Base-by-base conservation (phyloP, 139 green algal species). In the Chlorella sp. region DNA sequence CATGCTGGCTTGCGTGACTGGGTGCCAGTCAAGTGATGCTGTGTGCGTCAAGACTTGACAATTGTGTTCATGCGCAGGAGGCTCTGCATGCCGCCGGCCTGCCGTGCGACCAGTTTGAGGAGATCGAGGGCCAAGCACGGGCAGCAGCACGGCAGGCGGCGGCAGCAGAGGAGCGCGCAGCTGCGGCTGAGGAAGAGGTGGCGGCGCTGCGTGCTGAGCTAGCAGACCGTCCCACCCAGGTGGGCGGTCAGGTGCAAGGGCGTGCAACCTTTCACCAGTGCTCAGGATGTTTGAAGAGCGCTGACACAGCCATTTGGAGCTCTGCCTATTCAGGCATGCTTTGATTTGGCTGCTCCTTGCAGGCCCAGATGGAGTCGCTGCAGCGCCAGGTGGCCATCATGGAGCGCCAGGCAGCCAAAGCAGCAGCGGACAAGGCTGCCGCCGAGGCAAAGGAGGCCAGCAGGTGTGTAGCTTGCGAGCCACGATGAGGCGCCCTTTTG, bases 341-440 rank as follows among this genome's bases (percentile, higher is more conserved):
- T n/a, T n/a, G n/a, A n/a, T n/a, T n/a, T n/a, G n/a, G n/a, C n/a
- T n/a, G n/a, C n/a, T n/a, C n/a, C n/a, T 15, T 30, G 39, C 71
- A 63, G 51, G 81, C 69, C 7, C 79, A 93, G 74, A 32, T 87
- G 21, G 55, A 73, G 23, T 85, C 67, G 23, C 86, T 94, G 20
- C 82, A 89, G 85, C 88, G 92, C 18, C 92, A 96, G 86, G 78
- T 94, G 38, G 87, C 93, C n/a, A 89, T 94, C 44, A 88, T 96
- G 78, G 88, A 95, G 86, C 87, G 89, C n/a, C 88, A 90, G 70
- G 78, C 94, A n/a, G 26, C 80, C 2, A 56, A 78, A 23, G 65
- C 88, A 13, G 65, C 51, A 17, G 84, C 71, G 17, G 82, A 76
- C 62, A 56, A 72, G 74, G 62, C 72, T 36, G 70, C 76, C 30